Conservation (phyloP, 305 asterid genomes). For the Rubia peregrina region DNA sequence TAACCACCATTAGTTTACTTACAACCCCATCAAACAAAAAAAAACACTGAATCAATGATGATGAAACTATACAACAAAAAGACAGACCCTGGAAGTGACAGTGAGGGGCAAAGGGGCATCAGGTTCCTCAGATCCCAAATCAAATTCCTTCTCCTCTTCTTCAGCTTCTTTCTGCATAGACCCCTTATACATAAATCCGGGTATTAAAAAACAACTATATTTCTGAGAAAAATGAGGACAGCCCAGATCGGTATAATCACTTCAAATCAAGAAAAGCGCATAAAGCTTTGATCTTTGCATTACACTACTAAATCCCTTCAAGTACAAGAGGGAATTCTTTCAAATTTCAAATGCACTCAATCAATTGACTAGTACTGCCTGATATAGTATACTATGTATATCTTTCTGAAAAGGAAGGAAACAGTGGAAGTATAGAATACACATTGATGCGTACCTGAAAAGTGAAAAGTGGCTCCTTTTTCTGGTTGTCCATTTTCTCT, state of each 20-base stretch:
- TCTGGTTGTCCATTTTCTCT: constrained; percentile 37
- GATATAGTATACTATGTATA: neutral
- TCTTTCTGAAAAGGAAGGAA: constrained; percentile 3
- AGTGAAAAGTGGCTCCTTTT: constrained; percentile 31
- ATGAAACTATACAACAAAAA: neutral
- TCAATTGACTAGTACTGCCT: neutral
- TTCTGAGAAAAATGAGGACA: constrained; percentile 6
- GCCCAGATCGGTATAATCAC: constrained; percentile 36
- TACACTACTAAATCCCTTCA: constrained; percentile 10
- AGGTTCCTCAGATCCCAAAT: constrained; percentile 60
- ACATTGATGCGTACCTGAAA: constrained; percentile 31
- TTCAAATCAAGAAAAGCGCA: constrained; percentile 4
- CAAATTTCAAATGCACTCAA: neutral
- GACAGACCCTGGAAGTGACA: constrained; percentile 81
- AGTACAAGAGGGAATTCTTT: constrained; percentile 4
- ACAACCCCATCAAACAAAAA: neutral
- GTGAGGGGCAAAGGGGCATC: constrained; percentile 87
- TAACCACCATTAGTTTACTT: neutral
- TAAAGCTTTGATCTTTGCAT: neutral
- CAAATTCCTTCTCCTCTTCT: constrained; percentile 65
- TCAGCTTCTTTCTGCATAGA: constrained; percentile 62
- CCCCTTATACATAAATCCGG: constrained; percentile 19
- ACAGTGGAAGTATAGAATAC: constrained; percentile 34
- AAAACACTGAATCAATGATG: neutral
- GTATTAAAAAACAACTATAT: constrained; percentile 3